Evolutionary conservation across 495 filamentous ascomycete genomes (phyloP).

Genomic region (Pseudomonodictys pantanalensis): DNA sequence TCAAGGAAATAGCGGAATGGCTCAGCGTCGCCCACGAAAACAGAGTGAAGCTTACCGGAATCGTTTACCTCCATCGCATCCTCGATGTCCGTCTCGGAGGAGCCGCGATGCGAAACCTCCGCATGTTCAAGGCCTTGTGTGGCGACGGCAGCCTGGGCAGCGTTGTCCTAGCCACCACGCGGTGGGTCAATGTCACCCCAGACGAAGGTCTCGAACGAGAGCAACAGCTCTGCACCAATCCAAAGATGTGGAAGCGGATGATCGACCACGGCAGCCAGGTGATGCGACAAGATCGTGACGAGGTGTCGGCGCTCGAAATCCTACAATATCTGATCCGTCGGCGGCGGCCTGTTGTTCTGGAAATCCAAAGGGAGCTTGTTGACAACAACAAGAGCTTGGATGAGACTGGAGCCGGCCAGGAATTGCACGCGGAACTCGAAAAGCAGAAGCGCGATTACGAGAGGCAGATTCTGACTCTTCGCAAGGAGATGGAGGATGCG

Average conservation of each 20-base stretch:
- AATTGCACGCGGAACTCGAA: not conserved
- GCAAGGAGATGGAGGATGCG: not conserved
- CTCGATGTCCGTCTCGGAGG: not conserved
- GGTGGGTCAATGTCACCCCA: not conserved
- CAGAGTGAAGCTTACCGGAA: not conserved
- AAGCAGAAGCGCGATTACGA: not conserved
- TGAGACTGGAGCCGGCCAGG: not conserved
- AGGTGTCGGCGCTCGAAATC: not conserved
- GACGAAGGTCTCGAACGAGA: not conserved
- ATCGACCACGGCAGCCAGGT: not conserved
- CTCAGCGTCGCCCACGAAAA: not conserved
- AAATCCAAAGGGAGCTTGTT: not conserved
- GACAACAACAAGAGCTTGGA: not conserved
- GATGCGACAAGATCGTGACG: not conserved
- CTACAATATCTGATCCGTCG: not conserved
- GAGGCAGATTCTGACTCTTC: not conserved
- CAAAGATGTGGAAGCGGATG: not conserved
- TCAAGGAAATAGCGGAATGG: not conserved
- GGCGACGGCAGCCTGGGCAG: not conserved
- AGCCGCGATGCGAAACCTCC: not conserved
- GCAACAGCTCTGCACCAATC: not conserved
- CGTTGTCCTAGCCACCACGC: not conserved
- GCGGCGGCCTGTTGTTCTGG: not conserved
- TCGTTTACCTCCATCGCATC: not conserved
- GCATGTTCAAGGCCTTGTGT: not conserved